phyloP scores from a whole-genome alignment of 441 rosid species.

The Gossypium trilobum region DNA sequence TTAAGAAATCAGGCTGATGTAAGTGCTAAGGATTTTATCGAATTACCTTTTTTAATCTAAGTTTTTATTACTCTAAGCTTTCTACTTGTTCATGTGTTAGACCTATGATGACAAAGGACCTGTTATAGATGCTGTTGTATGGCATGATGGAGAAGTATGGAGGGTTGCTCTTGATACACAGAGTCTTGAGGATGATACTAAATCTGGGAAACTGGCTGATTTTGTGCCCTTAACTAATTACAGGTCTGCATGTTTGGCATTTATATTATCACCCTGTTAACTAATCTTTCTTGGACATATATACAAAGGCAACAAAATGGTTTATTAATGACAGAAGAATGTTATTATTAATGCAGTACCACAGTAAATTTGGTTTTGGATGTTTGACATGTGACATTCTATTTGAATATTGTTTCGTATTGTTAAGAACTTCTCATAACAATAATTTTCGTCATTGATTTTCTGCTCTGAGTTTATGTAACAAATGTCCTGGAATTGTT shows the following conservation, averaged over 20 bases:
- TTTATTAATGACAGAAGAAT: background rate
- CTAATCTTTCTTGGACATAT: background rate
- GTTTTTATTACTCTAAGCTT: slow-evolving; percentile 10
- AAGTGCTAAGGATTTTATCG: slow-evolving; percentile 25
- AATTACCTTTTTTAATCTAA: slow-evolving; percentile 17
- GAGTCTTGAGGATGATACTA: slow-evolving; percentile 69
- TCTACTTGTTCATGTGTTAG: slow-evolving; percentile 30
- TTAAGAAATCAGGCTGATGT: slow-evolving; percentile 79
- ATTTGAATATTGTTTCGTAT: slow-evolving; percentile 1
- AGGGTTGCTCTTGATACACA: slow-evolving; percentile 90
- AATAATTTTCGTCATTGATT: background rate
- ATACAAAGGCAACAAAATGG: background rate
- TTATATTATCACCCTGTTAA: slow-evolving; percentile 2
- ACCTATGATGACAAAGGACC: slow-evolving; percentile 91
- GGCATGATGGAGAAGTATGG: slow-evolving; percentile 96
- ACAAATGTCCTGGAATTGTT: background rate
- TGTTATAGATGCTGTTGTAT: slow-evolving; percentile 82
- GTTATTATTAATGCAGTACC: background rate
- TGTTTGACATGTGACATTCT: background rate
- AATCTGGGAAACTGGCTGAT: slow-evolving; percentile 67
- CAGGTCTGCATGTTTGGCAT: slow-evolving; percentile 33
- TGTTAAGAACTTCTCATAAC: slow-evolving; percentile 1
- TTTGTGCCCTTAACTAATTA: slow-evolving; percentile 73
- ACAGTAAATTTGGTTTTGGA: slow-evolving; percentile 3
- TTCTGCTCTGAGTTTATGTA: background rate